Evolutionary conservation across 371 early-diverging fungal species (phyloP).

Genomic region (Apophysomyces variabilis): DNA sequence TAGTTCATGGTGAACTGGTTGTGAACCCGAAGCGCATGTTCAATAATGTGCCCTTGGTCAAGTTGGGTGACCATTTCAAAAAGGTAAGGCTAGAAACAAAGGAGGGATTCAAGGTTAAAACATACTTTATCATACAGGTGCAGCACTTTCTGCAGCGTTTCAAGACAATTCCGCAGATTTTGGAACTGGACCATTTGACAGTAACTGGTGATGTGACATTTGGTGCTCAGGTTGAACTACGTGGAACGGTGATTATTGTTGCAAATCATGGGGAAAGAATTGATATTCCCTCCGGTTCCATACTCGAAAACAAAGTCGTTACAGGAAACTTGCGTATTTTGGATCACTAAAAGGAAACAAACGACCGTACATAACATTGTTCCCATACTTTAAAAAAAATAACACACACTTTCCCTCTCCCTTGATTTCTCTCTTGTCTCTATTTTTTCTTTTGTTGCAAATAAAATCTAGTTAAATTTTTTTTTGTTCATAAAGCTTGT

Average conservation of each 20-base stretch:
- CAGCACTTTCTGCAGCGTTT: slow-evolving; percentile 73
- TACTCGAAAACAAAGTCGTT: slow-evolving; percentile 98
- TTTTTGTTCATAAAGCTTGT: not conserved
- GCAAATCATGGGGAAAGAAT: slow-evolving; percentile 96
- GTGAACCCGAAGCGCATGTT: slow-evolving; percentile 95
- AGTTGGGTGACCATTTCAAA: slow-evolving; percentile 98
- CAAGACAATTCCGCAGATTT: slow-evolving; percentile 93
- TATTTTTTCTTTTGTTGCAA: not conserved
- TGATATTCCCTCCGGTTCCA: slow-evolving; percentile 98
- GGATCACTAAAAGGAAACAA: slow-evolving; percentile 59
- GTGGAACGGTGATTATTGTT: slow-evolving; percentile 99
- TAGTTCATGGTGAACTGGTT: slow-evolving; percentile 91
- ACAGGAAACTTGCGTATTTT: slow-evolving; percentile 95
- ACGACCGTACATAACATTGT: not conserved
- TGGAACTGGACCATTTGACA: slow-evolving; percentile 98
- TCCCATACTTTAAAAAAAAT: not conserved
- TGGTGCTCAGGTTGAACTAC: slow-evolving; percentile 91
- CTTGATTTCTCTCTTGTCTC: not conserved
- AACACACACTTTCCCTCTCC: not conserved
- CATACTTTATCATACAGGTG: not conserved
- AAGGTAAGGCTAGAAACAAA: slow-evolving; percentile 68
- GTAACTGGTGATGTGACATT: slow-evolving; percentile 99
- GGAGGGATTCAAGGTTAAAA: not conserved
- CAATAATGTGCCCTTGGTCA: slow-evolving; percentile 94
- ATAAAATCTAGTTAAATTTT: not conserved